These are phyloP conservation scores for Neltuma alba DNA, from an alignment of 306 rosid species.

Conservation along the genomic window DNA sequence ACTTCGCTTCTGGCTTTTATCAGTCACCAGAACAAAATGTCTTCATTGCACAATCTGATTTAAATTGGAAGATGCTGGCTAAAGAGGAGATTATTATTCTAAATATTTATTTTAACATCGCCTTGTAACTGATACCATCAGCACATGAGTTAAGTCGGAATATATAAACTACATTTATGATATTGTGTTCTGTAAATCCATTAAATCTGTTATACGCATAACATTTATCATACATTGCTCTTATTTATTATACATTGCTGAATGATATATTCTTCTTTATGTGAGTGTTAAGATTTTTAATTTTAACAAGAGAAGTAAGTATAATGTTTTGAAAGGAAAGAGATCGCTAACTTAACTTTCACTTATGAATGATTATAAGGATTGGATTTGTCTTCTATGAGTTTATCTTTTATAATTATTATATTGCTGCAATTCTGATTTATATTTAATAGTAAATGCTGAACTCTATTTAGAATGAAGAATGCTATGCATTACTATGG, in stretches of 20 bases:
- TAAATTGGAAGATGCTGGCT: slow-evolving; percentile 17
- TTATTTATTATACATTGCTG: slow-evolving; percentile 54
- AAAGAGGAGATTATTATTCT: slow-evolving; percentile 6
- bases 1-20: too few relatives aligned
- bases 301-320: background rate
- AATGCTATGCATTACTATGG: background rate
- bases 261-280: slow-evolving; percentile 23
- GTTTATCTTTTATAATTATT: background rate
- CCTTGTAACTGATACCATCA: slow-evolving; percentile 19
- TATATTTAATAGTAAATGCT: too few relatives aligned
- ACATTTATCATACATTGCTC: slow-evolving; percentile 1
- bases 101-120: background rate
- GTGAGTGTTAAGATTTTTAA: too few relatives aligned
- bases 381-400: background rate
- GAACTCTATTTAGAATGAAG: too few relatives aligned
- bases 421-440: background rate
- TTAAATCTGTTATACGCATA: slow-evolving; percentile 11
- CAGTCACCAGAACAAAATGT: background rate
- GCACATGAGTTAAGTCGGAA: slow-evolving; percentile 25
- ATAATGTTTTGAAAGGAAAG: background rate
- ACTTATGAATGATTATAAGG: background rate
- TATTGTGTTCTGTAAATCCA: background rate
- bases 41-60: slow-evolving; percentile 8
- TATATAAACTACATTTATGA: slow-evolving; percentile 8
- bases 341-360: background rate